A percentile compares a stretch with the other conserved stretches of the same genome.
phyloP scores from a whole-genome alignment of 1,284 basidiomycete species.

The Psilocybe mexicana region DNA sequence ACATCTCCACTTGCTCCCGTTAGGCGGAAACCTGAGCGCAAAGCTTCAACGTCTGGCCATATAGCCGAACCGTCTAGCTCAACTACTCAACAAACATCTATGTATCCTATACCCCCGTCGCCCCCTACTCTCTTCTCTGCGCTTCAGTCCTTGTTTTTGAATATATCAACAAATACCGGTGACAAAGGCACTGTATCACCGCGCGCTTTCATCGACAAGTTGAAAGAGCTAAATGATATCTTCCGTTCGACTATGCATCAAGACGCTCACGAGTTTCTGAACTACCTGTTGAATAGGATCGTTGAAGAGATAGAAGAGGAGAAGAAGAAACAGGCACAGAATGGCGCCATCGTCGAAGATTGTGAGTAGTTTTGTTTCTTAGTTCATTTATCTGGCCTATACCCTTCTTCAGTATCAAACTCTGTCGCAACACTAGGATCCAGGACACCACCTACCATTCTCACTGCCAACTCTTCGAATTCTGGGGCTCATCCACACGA shows the following conservation, averaged over 20 bases:
- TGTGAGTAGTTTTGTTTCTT: conserved; percentile 40
- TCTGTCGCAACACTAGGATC: conserved; percentile 58
- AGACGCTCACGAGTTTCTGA: conserved; percentile 97
- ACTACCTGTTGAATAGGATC: conserved; percentile 90
- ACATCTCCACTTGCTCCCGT: conserved; percentile 30
- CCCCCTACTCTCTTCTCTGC: conserved; percentile 86
- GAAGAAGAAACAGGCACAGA: conserved; percentile 45
- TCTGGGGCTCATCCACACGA: conserved; percentile 44
- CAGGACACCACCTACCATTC: conserved; percentile 36
- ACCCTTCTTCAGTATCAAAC: conserved; percentile 47
- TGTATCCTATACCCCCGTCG: conserved; percentile 52
- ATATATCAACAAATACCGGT: conserved; percentile 73
- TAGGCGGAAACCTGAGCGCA: conserved; percentile 52
- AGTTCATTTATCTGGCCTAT: conserved; percentile 3
- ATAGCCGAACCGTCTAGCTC: conserved; percentile 28
- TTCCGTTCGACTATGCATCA: conserved; percentile 90
- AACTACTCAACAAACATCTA: conserved; percentile 22
- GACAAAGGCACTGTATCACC: conserved; percentile 88
- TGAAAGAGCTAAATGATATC: conserved; percentile 85
- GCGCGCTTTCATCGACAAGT: conserved; percentile 86
- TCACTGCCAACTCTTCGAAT: conserved; percentile 42
- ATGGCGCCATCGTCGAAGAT: conserved; percentile 47
- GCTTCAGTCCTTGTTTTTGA: conserved; percentile 85
- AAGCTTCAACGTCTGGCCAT: conserved; percentile 37
- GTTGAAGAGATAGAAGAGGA: conserved; percentile 90